Percentiles rank a stretch among this genome's conserved stretches.
Evolutionary conservation across 2,329 filamentous ascomycete genomes (phyloP).

Genomic region (Aspergillus latus): DNA sequence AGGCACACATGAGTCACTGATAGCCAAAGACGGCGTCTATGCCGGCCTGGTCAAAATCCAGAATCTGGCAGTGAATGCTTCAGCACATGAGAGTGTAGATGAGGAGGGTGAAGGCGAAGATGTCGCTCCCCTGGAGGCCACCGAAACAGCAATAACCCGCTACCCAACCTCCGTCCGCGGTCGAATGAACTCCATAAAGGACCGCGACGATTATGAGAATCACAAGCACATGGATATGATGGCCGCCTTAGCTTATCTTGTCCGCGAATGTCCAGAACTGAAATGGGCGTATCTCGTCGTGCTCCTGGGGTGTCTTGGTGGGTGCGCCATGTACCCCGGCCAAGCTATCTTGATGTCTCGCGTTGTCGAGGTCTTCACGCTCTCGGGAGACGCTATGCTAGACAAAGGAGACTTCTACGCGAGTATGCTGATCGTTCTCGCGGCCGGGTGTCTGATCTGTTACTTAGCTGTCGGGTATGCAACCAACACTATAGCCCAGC

Average conservation of each 20-base stretch:
- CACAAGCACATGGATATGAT: conserved; percentile 9
- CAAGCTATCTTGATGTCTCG: conserved; percentile 85
- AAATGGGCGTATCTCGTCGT: conserved; percentile 8
- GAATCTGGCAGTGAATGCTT: conserved; percentile 58
- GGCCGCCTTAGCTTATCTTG: background rate
- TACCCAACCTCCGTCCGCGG: conserved; percentile 7
- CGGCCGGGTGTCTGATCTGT: conserved; percentile 28
- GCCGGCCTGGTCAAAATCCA: conserved; percentile 85
- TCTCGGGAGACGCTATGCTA: conserved; percentile 60
- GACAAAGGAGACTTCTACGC: conserved; percentile 82
- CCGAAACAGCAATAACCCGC: background rate
- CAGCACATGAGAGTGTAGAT: conserved; percentile 27
- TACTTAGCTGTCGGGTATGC: conserved; percentile 57
- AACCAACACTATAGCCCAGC: conserved; percentile 65
- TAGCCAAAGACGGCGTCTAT: conserved; percentile 72
- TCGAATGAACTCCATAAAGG: conserved; percentile 1
- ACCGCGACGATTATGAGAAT: conserved; percentile 10
- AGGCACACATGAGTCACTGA: conserved; percentile 78
- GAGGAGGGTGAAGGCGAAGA: background rate
- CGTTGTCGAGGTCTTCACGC: conserved; percentile 70
- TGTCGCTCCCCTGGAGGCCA: background rate
- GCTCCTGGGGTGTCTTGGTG: conserved; percentile 45
- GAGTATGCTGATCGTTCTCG: conserved; percentile 84
- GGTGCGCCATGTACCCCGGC: conserved; percentile 75
- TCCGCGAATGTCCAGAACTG: conserved; percentile 6